Percentiles rank a stretch among this genome's conserved stretches.
These are phyloP conservation scores for Acacia acuminata DNA, from an alignment of 306 rosid species.

Conservation along the genomic window DNA sequence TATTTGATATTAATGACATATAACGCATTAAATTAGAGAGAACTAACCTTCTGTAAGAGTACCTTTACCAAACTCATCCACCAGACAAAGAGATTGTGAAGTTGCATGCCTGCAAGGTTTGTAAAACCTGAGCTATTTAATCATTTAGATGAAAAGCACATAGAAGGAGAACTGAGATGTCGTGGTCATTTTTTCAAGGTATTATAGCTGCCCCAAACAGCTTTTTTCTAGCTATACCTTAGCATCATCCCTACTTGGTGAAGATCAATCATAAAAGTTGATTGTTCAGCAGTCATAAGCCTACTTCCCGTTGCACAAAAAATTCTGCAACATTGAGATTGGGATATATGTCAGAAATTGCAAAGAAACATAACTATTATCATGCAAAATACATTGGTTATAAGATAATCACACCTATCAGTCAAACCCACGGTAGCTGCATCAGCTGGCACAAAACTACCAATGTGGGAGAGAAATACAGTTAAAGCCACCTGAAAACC, in stretches of 20 bases:
- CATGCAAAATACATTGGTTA: slow-evolving; percentile 30
- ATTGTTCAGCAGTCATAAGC: slow-evolving; percentile 88
- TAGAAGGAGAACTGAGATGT: slow-evolving; percentile 12
- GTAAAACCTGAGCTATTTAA: slow-evolving; percentile 20
- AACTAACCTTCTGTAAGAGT: slow-evolving; percentile 94
- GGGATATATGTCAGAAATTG: slow-evolving; percentile 8
- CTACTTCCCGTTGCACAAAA: slow-evolving; percentile 94
- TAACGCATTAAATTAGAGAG: slow-evolving; percentile 24
- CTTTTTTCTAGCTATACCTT: slow-evolving; percentile 55
- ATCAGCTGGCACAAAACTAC: slow-evolving; percentile 97
- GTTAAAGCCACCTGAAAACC: slow-evolving; percentile 83
- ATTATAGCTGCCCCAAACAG: slow-evolving; percentile 13
- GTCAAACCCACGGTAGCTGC: slow-evolving; percentile 97
- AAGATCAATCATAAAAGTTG: slow-evolving; percentile 93
- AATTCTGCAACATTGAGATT: slow-evolving; percentile 60
- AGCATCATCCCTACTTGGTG: slow-evolving; percentile 98
- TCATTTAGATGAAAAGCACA: slow-evolving; percentile 6
- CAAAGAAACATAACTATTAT: slow-evolving; percentile 12
- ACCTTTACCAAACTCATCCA: slow-evolving; percentile 98
- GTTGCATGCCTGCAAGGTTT: slow-evolving; percentile 79
- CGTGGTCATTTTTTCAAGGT: slow-evolving; percentile 2
- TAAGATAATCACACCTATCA: slow-evolving; percentile 63
- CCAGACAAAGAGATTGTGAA: slow-evolving; percentile 70
- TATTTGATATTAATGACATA: slow-evolving; percentile 10
- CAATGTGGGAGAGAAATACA: slow-evolving; percentile 91